Conservation (phyloP, 768 basidiomycete genomes). For the Boletus rubropictus region DNA sequence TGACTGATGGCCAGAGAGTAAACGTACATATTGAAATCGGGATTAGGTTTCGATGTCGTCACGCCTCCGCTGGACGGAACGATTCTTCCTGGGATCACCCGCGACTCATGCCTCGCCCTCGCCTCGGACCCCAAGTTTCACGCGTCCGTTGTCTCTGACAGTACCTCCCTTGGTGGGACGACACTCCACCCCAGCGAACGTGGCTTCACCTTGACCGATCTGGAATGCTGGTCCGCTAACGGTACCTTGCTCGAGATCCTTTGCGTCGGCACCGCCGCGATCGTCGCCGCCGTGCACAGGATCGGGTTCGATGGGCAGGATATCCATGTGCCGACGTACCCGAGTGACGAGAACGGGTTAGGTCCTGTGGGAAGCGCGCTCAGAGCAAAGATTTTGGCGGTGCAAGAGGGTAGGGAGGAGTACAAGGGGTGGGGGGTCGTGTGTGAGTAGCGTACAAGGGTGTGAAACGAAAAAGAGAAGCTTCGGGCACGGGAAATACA, state of each 20-base stretch:
- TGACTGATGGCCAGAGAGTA: background rate
- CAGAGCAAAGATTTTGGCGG: conserved; percentile 65
- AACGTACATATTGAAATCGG: background rate
- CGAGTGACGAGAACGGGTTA: conserved; percentile 30
- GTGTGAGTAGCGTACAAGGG: conserved; percentile 5
- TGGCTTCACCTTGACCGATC: conserved; percentile 51
- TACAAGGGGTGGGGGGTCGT: conserved; percentile 63
- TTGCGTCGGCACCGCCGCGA: conserved; percentile 78
- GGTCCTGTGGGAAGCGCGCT: conserved; percentile 63
- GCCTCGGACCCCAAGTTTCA: conserved; percentile 54
- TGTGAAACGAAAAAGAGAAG: background rate
- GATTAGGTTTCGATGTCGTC: conserved; percentile 59
- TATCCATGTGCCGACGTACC: conserved; percentile 55
- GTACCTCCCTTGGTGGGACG: background rate
- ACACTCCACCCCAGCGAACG: conserved; percentile 48
- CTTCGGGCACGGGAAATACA: no score
- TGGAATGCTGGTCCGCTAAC: conserved; percentile 49
- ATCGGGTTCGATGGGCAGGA: conserved; percentile 71
- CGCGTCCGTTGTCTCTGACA: background rate
- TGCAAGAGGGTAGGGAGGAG: conserved; percentile 63
- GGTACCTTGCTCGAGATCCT: conserved; percentile 77
- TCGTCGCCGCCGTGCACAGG: conserved; percentile 64
- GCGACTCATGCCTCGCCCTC: conserved; percentile 76
- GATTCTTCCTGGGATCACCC: conserved; percentile 89
- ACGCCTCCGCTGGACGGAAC: conserved; percentile 89